These are phyloP conservation scores for Naganishia onofrii DNA, from an alignment of 768 basidiomycete species.

Conservation along the genomic window DNA sequence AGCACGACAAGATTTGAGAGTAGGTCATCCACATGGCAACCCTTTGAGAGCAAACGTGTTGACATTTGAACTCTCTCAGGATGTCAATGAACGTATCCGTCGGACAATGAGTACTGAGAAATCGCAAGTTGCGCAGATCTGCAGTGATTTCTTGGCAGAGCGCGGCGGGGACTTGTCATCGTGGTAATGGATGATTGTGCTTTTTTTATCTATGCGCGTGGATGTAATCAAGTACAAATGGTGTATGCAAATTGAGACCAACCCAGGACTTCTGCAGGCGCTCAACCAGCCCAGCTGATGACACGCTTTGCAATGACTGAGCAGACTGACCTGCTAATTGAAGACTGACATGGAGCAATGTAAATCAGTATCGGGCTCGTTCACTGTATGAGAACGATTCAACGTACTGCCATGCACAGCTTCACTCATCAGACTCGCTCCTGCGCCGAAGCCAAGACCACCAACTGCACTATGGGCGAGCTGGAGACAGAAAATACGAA, in stretches of 20 bases:
- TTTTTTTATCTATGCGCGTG: neutral
- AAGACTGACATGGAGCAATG: neutral
- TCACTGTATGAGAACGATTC: neutral
- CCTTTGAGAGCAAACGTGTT: no score
- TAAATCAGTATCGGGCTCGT: neutral
- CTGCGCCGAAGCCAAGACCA: slow-evolving; percentile 21
- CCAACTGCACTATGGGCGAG: slow-evolving; percentile 29
- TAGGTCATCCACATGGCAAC: neutral
- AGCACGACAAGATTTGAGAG: slow-evolving; percentile 17
- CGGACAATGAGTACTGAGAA: slow-evolving; percentile 10
- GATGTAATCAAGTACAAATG: neutral
- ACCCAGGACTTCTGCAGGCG: no score
- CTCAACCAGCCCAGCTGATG: no score
- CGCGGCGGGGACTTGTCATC: slow-evolving; percentile 13
- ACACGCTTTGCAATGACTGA: neutral
- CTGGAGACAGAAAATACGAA: neutral
- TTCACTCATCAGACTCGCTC: neutral
- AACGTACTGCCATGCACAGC: neutral
- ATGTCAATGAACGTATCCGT: slow-evolving; percentile 17
- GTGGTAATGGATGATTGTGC: neutral
- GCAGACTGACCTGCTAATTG: neutral
- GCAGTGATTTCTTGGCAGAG: slow-evolving; percentile 6
- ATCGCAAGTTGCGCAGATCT: slow-evolving; percentile 15
- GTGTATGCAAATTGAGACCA: no score
- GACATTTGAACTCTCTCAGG: neutral